Evolutionary conservation across 2,329 filamentous ascomycete species (phyloP).

Genomic region (Lojkania enalia): DNA sequence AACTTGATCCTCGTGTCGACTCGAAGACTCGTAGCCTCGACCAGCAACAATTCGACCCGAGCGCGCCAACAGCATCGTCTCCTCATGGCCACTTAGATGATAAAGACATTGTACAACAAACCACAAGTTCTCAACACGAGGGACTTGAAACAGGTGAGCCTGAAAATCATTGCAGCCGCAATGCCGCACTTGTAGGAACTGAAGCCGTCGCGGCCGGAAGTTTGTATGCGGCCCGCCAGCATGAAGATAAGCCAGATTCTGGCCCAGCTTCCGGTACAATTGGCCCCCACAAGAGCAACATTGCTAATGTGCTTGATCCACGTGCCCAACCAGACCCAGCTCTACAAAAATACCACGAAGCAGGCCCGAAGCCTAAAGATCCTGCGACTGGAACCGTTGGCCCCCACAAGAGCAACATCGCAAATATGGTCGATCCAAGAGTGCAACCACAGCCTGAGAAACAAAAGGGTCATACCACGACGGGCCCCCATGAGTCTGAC

Average conservation of each 20-base stretch:
- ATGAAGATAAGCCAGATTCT: slow-evolving; percentile 21
- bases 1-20: slow-evolving; percentile 21
- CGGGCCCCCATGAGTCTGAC: slow-evolving; percentile 32
- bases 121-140: not conserved
- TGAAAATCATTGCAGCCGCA: slow-evolving; percentile 31
- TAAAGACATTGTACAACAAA: not conserved
- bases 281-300: slow-evolving; percentile 40
- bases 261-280: slow-evolving; percentile 27
- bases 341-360: slow-evolving; percentile 24
- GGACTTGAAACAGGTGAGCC: slow-evolving; percentile 7
- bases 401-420: slow-evolving; percentile 37
- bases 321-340: slow-evolving; percentile 25
- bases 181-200: slow-evolving; percentile 24
- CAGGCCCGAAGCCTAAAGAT: slow-evolving; percentile 25
- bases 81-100: slow-evolving; percentile 8
- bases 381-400: slow-evolving; percentile 33
- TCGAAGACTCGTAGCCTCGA: slow-evolving; percentile 13
- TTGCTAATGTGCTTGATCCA: slow-evolving; percentile 42
- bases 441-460: slow-evolving; percentile 35
- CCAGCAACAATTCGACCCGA: slow-evolving; percentile 8
- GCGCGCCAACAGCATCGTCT: not conserved
- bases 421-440: slow-evolving; percentile 37
- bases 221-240: slow-evolving; percentile 9
- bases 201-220: slow-evolving; percentile 20
- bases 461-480: slow-evolving; percentile 30